These are phyloP conservation scores for Rhizopogon sp. DNA, from an alignment of 768 basidiomycete genomes.

Conservation along the genomic window DNA sequence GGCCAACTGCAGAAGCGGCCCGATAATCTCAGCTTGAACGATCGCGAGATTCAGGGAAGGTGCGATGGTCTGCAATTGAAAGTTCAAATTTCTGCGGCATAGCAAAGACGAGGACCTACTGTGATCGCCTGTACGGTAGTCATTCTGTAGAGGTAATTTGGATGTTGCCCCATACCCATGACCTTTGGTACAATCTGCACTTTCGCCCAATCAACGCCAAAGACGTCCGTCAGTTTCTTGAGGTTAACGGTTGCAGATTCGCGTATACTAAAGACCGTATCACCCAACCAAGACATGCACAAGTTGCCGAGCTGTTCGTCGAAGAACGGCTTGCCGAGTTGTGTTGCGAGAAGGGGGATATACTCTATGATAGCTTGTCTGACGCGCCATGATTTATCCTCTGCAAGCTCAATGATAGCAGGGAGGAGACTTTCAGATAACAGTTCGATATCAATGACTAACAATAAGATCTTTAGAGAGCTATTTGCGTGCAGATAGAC, in stretches of 20 bases:
- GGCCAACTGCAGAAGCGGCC: constrained; percentile 76
- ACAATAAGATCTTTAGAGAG: constrained; percentile 6
- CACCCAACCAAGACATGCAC: constrained; percentile 99
- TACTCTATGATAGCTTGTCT: constrained; percentile 99
- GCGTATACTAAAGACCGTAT: constrained; percentile 96
- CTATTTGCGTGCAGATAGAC: not conserved
- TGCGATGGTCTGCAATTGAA: constrained; percentile 75
- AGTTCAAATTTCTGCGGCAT: not conserved
- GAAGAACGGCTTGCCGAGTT: constrained; percentile 94
- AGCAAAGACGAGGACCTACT: constrained; percentile 40
- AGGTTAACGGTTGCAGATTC: constrained; percentile 98
- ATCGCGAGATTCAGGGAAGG: constrained; percentile 84
- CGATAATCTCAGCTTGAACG: constrained; percentile 78
- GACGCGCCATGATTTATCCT: constrained; percentile 99
- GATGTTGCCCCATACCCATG: constrained; percentile 93
- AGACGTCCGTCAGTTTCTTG: constrained; percentile 96
- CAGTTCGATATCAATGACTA: constrained; percentile 97
- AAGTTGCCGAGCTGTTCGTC: constrained; percentile 95
- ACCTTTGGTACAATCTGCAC: constrained; percentile 94
- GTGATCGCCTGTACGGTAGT: constrained; percentile 98
- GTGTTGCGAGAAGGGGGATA: constrained; percentile 97
- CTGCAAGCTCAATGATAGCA: constrained; percentile 95
- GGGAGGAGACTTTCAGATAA: constrained; percentile 93
- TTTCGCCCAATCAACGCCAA: constrained; percentile 97
- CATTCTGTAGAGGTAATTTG: constrained; percentile 97